Evolutionary conservation across 2,329 filamentous ascomycete species (phyloP).

Genomic region (Hymenoscyphus infarciens): DNA sequence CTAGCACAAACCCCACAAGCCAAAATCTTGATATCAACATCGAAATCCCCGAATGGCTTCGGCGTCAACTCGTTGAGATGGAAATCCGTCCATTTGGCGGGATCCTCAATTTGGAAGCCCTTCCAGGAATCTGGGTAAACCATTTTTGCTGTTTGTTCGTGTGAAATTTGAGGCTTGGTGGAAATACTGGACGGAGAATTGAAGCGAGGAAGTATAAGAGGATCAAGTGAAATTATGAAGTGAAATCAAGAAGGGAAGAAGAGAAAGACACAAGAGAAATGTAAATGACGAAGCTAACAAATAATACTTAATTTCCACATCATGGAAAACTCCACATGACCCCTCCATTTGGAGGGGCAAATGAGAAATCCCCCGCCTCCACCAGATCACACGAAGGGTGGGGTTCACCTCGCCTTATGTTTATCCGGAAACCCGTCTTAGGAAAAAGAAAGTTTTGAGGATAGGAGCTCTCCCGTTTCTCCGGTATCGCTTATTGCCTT

Average conservation of each 20-base stretch:
- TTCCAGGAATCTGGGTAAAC: conserved; percentile 55
- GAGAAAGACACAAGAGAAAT: neutral
- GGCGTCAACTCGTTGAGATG: conserved; percentile 61
- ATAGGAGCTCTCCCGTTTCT: neutral
- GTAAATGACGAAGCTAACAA: neutral
- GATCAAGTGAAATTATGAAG: neutral
- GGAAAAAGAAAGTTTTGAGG: neutral
- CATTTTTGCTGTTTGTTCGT: conserved; percentile 20
- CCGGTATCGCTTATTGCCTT: neutral
- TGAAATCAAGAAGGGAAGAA: neutral
- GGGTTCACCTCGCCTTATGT: neutral
- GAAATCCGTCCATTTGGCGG: conserved; percentile 33
- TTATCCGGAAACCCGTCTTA: neutral
- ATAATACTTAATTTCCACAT: neutral
- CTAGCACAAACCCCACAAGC: conserved; percentile 74
- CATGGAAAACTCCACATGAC: neutral
- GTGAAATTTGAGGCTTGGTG: neutral
- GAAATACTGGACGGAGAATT: neutral
- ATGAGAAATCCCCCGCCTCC: neutral
- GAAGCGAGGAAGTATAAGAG: neutral
- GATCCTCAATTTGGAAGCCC: conserved; percentile 53
- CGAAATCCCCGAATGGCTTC: conserved; percentile 82
- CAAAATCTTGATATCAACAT: conserved; percentile 84
- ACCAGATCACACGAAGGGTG: neutral
- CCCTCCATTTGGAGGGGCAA: conserved; percentile 11